Base-by-base conservation (phyloP, 176 grass and related monocot genomes). In the Saccharum spontaneum region DNA sequence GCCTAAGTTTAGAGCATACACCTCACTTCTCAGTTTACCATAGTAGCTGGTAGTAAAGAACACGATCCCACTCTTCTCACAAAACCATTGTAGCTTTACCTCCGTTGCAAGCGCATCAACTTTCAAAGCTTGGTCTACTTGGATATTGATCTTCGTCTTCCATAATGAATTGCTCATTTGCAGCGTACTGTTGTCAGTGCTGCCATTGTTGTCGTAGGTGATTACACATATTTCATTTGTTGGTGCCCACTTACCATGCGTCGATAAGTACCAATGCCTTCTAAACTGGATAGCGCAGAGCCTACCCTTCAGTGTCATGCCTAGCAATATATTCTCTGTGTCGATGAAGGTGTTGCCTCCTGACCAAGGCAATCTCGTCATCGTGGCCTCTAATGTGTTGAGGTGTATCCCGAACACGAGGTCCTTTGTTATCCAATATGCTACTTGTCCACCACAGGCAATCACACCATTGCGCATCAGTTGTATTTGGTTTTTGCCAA, bases 81-180 rank as follows among this genome's bases (percentile, higher is more conserved):
- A 77, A 34, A 77, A 77, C 75, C 75, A 77, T 54, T 7, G 33
- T 36, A 77, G 52, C 33, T 40, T 77, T 54, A 77, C 73, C 22
- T 45, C 7, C 4, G 1, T 46, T 6, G 7, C 8, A 22, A 59
- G 18, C 0, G 13, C 40, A 23, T 45, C 41, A 5, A 22, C 40
- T 3, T n/a, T 22, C 22, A 46, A 46, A 41, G 13, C 24, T 5
- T 46, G 10, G 4, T 73, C n/a, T 6, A 73, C n/a, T n/a, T n/a
- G 20, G 55, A 59, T n/a, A 8, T 10, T 59, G 55, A 59, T n/a
- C 55, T 59, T 59, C 7, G 18, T n/a, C 55, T 59, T n/a, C 55
- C 55, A 59, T 8, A 17, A 52, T 52, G 49, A 52, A 17, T 52
- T 52, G 49, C 16, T 52, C 49, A 52, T 17, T 52, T 17, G 15